Evolutionary conservation across 1,284 basidiomycete species (phyloP).

Genomic region (Cryptococcus hybrid): DNA sequence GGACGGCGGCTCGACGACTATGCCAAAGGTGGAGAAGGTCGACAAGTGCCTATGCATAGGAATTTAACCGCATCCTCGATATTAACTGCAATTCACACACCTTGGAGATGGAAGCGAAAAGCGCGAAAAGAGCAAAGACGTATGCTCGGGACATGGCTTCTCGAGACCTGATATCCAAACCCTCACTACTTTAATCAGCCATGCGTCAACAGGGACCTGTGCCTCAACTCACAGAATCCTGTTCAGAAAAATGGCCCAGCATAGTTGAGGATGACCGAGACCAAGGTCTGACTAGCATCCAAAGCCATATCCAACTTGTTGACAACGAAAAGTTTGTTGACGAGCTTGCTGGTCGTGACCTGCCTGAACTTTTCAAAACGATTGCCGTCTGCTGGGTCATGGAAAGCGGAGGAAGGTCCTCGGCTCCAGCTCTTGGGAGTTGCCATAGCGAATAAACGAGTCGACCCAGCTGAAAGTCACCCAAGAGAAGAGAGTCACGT

Average conservation of each 20-base stretch:
- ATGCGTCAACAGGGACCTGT: not conserved
- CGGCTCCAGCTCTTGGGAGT: constrained; percentile 60
- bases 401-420: constrained; percentile 69
- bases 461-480: constrained; percentile 72
- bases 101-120: constrained; percentile 60
- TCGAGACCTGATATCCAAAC: constrained; percentile 50
- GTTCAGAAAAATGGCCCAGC: constrained; percentile 49
- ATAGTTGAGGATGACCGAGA: constrained; percentile 68
- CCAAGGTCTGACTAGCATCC: constrained; percentile 64
- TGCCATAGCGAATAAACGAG: constrained; percentile 63
- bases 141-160: constrained; percentile 62
- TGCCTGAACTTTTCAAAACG: constrained; percentile 58
- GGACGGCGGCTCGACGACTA: constrained; percentile 65
- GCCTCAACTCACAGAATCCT: constrained; percentile 43
- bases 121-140: constrained; percentile 66
- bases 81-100: constrained; percentile 57
- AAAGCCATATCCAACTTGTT: constrained; percentile 71
- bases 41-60: constrained; percentile 58
- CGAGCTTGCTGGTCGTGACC: constrained; percentile 53
- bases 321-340: constrained; percentile 62
- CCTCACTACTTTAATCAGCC: constrained; percentile 28
- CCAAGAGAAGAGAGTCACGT: constrained; percentile 73
- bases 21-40: constrained; percentile 79
- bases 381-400: constrained; percentile 66
- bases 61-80: not conserved